Conservation (phyloP, 495 filamentous ascomycete species). For the Daldinia bambusicola region DNA sequence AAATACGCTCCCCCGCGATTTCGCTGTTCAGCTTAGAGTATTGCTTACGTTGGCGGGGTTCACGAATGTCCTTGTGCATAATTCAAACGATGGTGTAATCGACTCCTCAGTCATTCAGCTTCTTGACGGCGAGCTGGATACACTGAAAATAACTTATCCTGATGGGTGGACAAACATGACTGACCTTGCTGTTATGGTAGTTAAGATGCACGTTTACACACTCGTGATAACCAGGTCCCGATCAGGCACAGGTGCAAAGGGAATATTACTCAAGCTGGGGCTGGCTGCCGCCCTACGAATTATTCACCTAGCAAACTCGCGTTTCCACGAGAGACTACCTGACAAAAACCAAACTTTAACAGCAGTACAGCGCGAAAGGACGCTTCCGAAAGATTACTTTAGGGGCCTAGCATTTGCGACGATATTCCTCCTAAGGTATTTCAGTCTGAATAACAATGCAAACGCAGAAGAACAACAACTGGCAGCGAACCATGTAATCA, state of each 20-base stretch:
- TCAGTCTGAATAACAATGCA: slow-evolving; percentile 32
- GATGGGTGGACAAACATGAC: slow-evolving; percentile 44
- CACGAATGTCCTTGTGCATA: slow-evolving; percentile 41
- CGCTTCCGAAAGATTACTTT: slow-evolving; percentile 44
- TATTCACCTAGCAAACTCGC: slow-evolving; percentile 37
- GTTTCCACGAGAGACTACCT: slow-evolving; percentile 28
- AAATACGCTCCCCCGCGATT: slow-evolving; percentile 39
- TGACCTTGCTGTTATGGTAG: slow-evolving; percentile 36
- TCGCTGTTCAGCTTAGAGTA: slow-evolving; percentile 40
- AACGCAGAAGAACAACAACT: slow-evolving; percentile 46
- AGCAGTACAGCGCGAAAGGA: slow-evolving; percentile 20
- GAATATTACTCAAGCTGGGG: slow-evolving; percentile 43
- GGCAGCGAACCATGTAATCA: slow-evolving; percentile 46
- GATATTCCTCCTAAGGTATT: slow-evolving; percentile 44
- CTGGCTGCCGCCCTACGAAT: slow-evolving; percentile 36
- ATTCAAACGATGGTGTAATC: slow-evolving; percentile 43
- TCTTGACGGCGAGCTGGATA: slow-evolving; percentile 47
- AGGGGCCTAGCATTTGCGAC: slow-evolving; percentile 42
- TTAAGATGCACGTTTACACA: slow-evolving; percentile 44
- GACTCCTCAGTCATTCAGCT: slow-evolving; percentile 49
- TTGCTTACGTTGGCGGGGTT: slow-evolving; percentile 42
- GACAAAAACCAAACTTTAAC: slow-evolving; percentile 18
- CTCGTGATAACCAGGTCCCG: slow-evolving; percentile 40
- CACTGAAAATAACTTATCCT: slow-evolving; percentile 35
- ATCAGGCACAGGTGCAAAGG: slow-evolving; percentile 28